phyloP scores from a whole-genome alignment of 2,329 filamentous ascomycete species.

The Lecanosticta acicola region DNA sequence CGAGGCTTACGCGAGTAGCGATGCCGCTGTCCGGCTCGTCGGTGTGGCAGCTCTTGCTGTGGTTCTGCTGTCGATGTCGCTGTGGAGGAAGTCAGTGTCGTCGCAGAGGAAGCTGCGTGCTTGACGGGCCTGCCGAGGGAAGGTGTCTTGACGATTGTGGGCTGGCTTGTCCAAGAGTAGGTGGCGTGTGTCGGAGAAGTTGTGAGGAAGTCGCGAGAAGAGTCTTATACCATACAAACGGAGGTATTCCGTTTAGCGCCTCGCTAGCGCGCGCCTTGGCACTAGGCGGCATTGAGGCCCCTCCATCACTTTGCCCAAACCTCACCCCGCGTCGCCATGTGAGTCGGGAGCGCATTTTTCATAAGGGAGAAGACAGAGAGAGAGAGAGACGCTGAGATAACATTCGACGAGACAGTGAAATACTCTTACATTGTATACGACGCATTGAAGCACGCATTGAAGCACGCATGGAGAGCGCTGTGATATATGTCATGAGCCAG shows the following conservation, averaged over 20 bases:
- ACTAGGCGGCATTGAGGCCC: background rate
- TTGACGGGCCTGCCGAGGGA: background rate
- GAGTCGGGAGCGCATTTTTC: too few species aligned
- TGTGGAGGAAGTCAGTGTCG: background rate
- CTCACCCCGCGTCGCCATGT: too few species aligned
- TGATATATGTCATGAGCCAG: constrained; percentile 18
- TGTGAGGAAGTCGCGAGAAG: background rate
- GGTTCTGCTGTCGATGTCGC: constrained; percentile 1
- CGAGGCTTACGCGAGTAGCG: background rate
- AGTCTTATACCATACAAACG: background rate
- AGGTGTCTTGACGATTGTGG: background rate
- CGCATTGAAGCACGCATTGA: too few species aligned
- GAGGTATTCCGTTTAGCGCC: too few species aligned
- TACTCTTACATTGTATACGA: too few species aligned
- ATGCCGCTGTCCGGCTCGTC: background rate
- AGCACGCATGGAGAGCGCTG: too few species aligned
- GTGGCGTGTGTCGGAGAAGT: background rate
- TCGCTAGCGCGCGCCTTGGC: background rate
- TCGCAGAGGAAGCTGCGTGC: constrained; percentile 1
- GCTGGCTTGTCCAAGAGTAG: background rate
- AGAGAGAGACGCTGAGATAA: too few species aligned
- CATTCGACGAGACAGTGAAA: background rate
- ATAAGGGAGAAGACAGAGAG: too few species aligned
- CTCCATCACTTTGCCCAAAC: too few species aligned
- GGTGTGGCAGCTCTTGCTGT: background rate